A percentile compares a stretch with the other conserved stretches of the same genome.
Evolutionary conservation across 2,329 filamentous ascomycete species (phyloP).

Genomic region (Parafenestella ontariensis): DNA sequence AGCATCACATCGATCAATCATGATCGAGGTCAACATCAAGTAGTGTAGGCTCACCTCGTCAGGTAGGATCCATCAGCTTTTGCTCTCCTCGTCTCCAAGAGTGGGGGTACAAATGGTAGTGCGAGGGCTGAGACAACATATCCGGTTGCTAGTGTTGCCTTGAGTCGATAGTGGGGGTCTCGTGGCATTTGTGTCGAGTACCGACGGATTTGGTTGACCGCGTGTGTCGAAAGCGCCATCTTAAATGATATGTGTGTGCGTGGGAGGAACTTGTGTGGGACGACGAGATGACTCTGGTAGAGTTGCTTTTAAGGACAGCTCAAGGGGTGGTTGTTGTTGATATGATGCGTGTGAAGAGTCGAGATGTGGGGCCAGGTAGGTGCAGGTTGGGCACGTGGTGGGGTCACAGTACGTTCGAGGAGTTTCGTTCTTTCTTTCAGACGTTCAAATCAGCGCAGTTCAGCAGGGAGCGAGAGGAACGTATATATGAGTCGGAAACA

Average conservation of each 20-base stretch:
- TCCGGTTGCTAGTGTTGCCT: constrained; percentile 45
- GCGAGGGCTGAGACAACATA: constrained; percentile 50
- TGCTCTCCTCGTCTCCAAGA: constrained; percentile 46
- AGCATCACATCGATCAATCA: background rate
- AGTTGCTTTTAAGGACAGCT: background rate
- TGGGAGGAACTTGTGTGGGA: background rate
- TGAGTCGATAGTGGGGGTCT: constrained; percentile 45
- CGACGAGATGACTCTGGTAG: background rate
- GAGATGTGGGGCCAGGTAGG: constrained; percentile 9
- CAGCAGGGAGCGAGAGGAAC: background rate
- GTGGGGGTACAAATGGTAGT: constrained; percentile 50
- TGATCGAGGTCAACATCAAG: background rate
- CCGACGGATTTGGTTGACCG: constrained; percentile 40
- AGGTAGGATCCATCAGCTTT: constrained; percentile 47
- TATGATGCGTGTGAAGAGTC: background rate
- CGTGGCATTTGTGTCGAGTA: constrained; percentile 46
- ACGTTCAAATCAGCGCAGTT: background rate
- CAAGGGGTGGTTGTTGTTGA: background rate
- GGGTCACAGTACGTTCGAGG: background rate
- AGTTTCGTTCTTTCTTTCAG: background rate
- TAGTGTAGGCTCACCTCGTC: constrained; percentile 43
- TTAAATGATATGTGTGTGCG: constrained; percentile 8
- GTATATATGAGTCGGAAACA: background rate
- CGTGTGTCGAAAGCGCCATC: constrained; percentile 44
- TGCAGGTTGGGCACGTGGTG: background rate